Evolutionary conservation across 345 rosid genomes (phyloP).

Genomic region (Anacardium occidentale): DNA sequence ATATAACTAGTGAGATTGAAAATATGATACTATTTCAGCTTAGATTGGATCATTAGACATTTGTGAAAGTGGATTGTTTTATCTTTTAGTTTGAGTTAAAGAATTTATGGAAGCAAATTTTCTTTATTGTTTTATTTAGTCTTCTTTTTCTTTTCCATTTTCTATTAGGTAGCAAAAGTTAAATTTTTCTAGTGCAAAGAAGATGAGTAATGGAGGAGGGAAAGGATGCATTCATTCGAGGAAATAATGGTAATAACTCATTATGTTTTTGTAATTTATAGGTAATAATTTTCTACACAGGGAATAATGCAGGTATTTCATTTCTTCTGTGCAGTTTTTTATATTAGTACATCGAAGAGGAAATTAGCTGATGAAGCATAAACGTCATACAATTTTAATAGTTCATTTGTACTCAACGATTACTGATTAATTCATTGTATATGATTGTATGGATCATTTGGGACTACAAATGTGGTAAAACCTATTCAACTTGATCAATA

Average conservation of each 20-base stretch:
- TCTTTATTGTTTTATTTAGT: not conserved
- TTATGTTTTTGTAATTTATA: not conserved
- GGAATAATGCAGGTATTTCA: not conserved
- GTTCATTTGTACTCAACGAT: not conserved
- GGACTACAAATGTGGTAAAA: not conserved
- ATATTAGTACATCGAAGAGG: conserved; percentile 85
- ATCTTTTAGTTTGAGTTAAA: not conserved
- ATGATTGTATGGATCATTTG: conserved; percentile 1
- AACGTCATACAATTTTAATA: not conserved
- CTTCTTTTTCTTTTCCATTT: not conserved
- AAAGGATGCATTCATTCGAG: conserved; percentile 84
- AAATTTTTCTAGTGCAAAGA: conserved; percentile 3
- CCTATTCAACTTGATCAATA: not conserved
- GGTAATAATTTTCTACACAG: conserved; percentile 10
- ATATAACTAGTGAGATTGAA: too few species aligned
- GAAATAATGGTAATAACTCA: conserved; percentile 63
- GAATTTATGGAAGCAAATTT: not conserved
- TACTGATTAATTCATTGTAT: not conserved
- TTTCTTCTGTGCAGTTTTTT: conserved; percentile 64
- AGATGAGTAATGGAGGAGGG: conserved; percentile 68
- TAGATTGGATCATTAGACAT: too few species aligned
- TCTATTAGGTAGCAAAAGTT: not conserved
- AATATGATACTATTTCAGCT: too few species aligned
- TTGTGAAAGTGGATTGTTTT: too few species aligned
- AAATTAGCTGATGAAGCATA: conserved; percentile 75